Conservation (phyloP, 495 filamentous ascomycete genomes). For the Lasiosphaeria miniovina region DNA sequence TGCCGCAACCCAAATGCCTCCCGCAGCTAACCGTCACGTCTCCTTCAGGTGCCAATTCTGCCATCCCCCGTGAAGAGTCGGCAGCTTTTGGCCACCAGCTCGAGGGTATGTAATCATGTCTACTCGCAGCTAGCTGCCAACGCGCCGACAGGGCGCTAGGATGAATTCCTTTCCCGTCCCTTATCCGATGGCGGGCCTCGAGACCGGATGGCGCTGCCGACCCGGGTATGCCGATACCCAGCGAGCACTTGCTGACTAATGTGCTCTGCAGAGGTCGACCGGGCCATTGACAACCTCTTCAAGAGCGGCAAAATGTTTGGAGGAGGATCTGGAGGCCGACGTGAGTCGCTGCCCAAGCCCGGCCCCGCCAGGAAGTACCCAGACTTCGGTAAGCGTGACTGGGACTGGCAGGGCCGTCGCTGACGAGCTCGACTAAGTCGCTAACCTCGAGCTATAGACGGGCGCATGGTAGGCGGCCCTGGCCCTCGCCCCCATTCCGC, state of each 20-base stretch:
- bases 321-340: constrained; percentile 59
- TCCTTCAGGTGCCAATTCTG: constrained; percentile 67
- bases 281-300: constrained; percentile 89
- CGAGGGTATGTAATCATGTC: constrained; percentile 68
- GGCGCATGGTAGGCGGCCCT: constrained; percentile 39
- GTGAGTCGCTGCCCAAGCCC: constrained; percentile 81
- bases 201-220: not conserved
- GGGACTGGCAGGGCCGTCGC: constrained; percentile 29
- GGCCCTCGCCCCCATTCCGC: constrained; percentile 75
- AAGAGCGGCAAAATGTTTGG: constrained; percentile 94
- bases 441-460: constrained; percentile 36
- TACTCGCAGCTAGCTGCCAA: not conserved
- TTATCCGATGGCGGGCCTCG: not conserved
- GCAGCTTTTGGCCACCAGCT: constrained; percentile 84
- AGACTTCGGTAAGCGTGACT: constrained; percentile 46
- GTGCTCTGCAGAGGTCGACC: constrained; percentile 74
- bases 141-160: not conserved
- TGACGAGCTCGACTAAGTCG: constrained; percentile 18
- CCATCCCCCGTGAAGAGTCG: constrained; percentile 72
- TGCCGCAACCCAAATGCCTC: not conserved
- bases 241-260: constrained; percentile 20
- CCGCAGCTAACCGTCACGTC: constrained; percentile 35
- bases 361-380: constrained; percentile 56
- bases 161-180: not conserved
- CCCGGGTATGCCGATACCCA: not conserved